A percentile compares a stretch with the other conserved stretches of the same genome.
Conservation (phyloP, 768 basidiomycete genomes). For the Exidia glandulosa region DNA sequence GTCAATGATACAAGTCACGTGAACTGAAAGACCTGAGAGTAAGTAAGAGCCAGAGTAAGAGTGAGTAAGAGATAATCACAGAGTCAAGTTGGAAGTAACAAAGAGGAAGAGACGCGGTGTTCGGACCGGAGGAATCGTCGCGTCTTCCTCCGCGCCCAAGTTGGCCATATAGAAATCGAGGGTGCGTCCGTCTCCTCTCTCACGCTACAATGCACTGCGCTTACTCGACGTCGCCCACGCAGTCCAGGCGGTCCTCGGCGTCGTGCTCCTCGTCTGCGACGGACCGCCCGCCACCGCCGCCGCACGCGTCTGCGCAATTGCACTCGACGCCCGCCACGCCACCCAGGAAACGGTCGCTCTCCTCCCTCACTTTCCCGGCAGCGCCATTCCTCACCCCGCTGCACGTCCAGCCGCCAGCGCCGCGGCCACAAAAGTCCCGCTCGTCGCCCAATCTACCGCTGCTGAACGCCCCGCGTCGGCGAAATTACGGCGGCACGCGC, state of each 20-base stretch:
- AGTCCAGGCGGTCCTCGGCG: not conserved
- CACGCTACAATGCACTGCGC: too few species aligned
- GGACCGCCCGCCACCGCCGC: not conserved
- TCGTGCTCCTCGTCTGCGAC: not conserved
- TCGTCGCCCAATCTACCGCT: not conserved
- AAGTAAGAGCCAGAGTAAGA: too few species aligned
- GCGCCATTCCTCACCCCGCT: not conserved
- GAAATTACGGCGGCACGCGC: not conserved
- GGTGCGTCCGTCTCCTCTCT: too few species aligned
- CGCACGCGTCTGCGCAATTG: not conserved
- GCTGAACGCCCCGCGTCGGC: not conserved
- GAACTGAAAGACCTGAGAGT: too few species aligned
- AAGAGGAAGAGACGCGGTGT: too few species aligned
- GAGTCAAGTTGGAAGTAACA: too few species aligned
- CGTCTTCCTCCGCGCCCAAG: too few species aligned
- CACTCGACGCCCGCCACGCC: not conserved
- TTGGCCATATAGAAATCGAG: too few species aligned
- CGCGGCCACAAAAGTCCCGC: not conserved
- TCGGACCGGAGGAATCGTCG: too few species aligned
- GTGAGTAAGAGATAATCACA: too few species aligned
- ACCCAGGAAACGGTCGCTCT: not conserved
- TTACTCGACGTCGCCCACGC: too few species aligned
- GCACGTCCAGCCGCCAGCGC: not conserved
- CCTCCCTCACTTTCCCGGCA: not conserved
- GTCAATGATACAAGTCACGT: too few species aligned